These are phyloP conservation scores for Penicillium sp. DNA, from an alignment of 2,329 filamentous ascomycete genomes.

Conservation along the genomic window DNA sequence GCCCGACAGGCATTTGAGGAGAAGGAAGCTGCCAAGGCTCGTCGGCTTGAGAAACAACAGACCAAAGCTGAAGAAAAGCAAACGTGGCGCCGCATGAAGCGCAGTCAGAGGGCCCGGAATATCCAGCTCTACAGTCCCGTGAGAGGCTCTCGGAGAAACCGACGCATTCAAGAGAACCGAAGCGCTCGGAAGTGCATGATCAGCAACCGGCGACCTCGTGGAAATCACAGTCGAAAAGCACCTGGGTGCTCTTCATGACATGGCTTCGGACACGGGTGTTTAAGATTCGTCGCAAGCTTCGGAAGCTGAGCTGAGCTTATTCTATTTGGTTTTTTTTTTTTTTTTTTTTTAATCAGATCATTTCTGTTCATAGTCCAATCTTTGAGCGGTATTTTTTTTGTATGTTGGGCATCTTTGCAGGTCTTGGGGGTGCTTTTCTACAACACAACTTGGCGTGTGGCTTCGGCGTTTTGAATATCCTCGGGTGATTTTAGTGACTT, in stretches of 20 bases:
- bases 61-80: constrained; percentile 45
- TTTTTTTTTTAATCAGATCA: constrained; percentile 1
- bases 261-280: constrained; percentile 54
- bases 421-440: neutral
- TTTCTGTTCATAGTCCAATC: constrained; percentile 3
- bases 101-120: constrained; percentile 12
- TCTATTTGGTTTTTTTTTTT: constrained; percentile 22
- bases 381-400: constrained; percentile 13
- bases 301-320: constrained; percentile 14
- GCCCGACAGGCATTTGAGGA: constrained; percentile 55
- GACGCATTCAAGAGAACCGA: constrained; percentile 1
- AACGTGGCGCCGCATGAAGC: constrained; percentile 42
- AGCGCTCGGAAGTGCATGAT: constrained; percentile 2
- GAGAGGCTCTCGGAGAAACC: constrained; percentile 23
- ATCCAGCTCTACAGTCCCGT: constrained; percentile 8
- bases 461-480: constrained; percentile 2
- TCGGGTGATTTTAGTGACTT: neutral
- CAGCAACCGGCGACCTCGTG: constrained; percentile 20
- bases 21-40: constrained; percentile 54
- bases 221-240: constrained; percentile 33
- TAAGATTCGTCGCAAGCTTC: constrained; percentile 43
- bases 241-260: constrained; percentile 53
- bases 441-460: neutral
- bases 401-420: constrained; percentile 8
- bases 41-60: constrained; percentile 51